Evolutionary conservation across 345 rosid genomes (phyloP), one percentile per base, ranked within the genome.

Genomic region (Moricandia moricandioides): DNA sequence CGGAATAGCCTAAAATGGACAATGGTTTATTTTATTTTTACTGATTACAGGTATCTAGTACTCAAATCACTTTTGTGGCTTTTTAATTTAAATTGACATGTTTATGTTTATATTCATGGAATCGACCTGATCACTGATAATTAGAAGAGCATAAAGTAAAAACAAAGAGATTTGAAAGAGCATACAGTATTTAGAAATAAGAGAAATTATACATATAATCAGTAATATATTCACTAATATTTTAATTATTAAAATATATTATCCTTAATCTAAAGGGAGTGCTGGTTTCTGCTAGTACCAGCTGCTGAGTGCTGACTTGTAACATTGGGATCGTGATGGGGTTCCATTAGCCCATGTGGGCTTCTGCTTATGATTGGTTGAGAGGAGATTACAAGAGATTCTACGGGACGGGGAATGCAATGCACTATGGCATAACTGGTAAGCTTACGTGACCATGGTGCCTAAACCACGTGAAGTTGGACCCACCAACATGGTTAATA

Each of bases 341-440:
- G 75, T 74, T 74, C 89, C 74, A 51, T 1, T 1, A 7, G 0
- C 79, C 82, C 98, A 89, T 90, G 90, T 85, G 95, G 88, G 87
- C 26, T 66, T 58, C 47, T 34, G 68, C n/a, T 4, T 80, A 64
- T 72, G 88, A 88, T 91, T 89, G 95, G 97, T 31, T 78, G 87
- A 69, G 82, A 83, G 79, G 72, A 80, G 96, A 90, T 90, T 83
- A 82, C 89, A 71, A 71, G 65, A 77, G 91, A 88, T 88, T 82
- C 55, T 81, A 70, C 63, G 59, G 31, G 70, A 29, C 31, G 70
- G 63, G 71, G 0, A 55, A 26, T 24, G 31, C 71, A 55, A 11
- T 26, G 31, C 16, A 26, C 60, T 55, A 61, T 39, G 10, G 39
- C 40, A 34, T 34, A 14, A 33, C 12, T 76, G 70, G 67, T 65